Base-by-base conservation (phyloP, 129 eudicot species). In the Flaveria sonorensis region DNA sequence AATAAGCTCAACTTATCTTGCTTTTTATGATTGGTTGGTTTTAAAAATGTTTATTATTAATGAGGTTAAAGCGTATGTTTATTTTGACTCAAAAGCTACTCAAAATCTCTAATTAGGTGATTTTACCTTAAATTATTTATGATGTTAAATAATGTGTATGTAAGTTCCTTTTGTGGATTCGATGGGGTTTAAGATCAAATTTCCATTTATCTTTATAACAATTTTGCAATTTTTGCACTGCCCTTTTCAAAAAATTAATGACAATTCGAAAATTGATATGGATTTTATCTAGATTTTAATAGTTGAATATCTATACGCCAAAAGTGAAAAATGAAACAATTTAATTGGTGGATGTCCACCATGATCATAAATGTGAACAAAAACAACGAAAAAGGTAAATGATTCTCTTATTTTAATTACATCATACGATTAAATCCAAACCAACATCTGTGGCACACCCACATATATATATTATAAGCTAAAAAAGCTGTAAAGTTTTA, bases 371-470 rank as follows among this genome's bases (percentile, higher is more conserved):
- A 52, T 21, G 36, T 52, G 61, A 45, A 71, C 73, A 72, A 56
- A 76, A 66, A 19, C 67, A 70, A 56, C 73, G 11, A 39, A 73
- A 57, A 36, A 45, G 36, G 57, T 50, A 62, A 74, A 50, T 77
- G 80, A 83, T 82, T 85, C 83, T 73, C 68, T 83, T 61, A 30
- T 68, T 53, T 60, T 46, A 45, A 74, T 64, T 80, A 52, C 81
- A 71, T 28, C 81, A 84, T 63, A 45, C 45, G 68, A 45, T 77
- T 65, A 55, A 63, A 48, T 48, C 68, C 77, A 81, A 77, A 56
- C 26, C 81, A 83, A 73, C 48, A 61, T 19, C 70, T 43, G 71
- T 61, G n/a, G n/a, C 46, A 10, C 1, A 2, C 6, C 6, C 16
- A 13, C n/a, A 13, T 4, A 16, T 52, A n/a, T 63, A 63, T 13